Base-by-base conservation (phyloP, 805 yeast genomes). In the Yarrowia sp. region DNA sequence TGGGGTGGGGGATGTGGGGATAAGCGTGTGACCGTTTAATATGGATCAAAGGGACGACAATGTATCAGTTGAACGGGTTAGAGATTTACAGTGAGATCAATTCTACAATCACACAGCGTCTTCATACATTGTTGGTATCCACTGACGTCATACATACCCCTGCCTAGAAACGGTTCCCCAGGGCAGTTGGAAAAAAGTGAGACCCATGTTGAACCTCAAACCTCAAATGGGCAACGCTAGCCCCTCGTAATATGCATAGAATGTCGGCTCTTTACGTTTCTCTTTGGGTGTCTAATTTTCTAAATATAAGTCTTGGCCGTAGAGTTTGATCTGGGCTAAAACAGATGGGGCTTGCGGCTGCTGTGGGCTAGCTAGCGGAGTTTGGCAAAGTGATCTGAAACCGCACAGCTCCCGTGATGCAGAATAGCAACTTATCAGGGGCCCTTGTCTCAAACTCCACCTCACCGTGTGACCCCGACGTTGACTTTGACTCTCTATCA, bases 211-310 rank as follows among this genome's bases (percentile, higher is more conserved):
- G 38, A 11, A 13, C 17, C 32, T 41, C 41, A 13, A 35, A 48
- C 6, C 32, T 11, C 41, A 39, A 48, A 48, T 48, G 8, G 10
- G 32, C 55, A 33, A 41, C 15, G 41, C 17, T 35, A 35, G 28
- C 55, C 55, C 55, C 41, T 48, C 55, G 55, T 48, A 48, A 33
- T 33, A 48, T 18, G 55, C 55, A 48, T 48, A 35, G 55, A 48
- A 48, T 48, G 55, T 48, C 41, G 17, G 35, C 33, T 33, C 41
- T 35, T 13, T 18, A n/a, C 53, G 35, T 4, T 35, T 10, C 33
- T 48, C 39, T 48, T 48, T 48, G 7, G 32, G 14, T 15, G 55
- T 48, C 41, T 48, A 48, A 48, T 17, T 35, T 48, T 48, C 55
- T 48, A 48, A 48, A 6, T 48, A 35, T 48, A 48, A 17, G 32